A percentile compares a stretch with the other conserved stretches of the same genome.
These are phyloP conservation scores for Aegilops umbellulata DNA, from an alignment of 176 grass and related monocot species.

Conservation along the genomic window DNA sequence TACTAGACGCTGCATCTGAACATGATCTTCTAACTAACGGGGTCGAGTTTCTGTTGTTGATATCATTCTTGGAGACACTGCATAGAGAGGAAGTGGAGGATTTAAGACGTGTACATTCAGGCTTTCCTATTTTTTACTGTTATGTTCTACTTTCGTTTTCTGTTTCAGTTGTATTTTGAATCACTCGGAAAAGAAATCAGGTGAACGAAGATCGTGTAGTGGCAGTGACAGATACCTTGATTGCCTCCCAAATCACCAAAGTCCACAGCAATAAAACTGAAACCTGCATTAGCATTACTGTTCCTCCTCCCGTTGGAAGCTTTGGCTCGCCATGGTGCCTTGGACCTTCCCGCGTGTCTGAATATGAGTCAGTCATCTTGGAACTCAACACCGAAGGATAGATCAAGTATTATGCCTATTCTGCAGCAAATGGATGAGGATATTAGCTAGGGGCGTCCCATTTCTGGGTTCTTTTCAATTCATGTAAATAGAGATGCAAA, in stretches of 20 bases:
- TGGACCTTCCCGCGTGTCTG: too few species aligned
- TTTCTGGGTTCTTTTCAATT: too few species aligned
- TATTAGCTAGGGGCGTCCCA: neutral
- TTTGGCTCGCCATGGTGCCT: too few species aligned
- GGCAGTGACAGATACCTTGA: neutral
- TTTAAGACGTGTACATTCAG: neutral
- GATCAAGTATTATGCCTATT: neutral
- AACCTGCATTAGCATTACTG: neutral
- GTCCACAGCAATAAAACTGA: neutral
- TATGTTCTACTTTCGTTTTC: neutral
- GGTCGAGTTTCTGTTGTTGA: neutral
- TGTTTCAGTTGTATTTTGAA: neutral
- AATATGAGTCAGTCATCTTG: too few species aligned
- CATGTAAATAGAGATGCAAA: neutral
- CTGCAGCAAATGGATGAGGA: neutral
- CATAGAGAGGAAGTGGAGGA: neutral
- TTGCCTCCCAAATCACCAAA: neutral
- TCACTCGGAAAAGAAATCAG: neutral
- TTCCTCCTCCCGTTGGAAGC: neutral
- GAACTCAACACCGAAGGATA: too few species aligned
- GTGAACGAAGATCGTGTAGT: neutral
- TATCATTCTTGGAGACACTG: neutral
- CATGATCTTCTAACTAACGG: neutral
- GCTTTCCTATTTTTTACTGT: neutral
- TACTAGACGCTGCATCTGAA: neutral